Base-by-base conservation (phyloP, 805 yeast genomes). In the Lachancea fermentati region DNA sequence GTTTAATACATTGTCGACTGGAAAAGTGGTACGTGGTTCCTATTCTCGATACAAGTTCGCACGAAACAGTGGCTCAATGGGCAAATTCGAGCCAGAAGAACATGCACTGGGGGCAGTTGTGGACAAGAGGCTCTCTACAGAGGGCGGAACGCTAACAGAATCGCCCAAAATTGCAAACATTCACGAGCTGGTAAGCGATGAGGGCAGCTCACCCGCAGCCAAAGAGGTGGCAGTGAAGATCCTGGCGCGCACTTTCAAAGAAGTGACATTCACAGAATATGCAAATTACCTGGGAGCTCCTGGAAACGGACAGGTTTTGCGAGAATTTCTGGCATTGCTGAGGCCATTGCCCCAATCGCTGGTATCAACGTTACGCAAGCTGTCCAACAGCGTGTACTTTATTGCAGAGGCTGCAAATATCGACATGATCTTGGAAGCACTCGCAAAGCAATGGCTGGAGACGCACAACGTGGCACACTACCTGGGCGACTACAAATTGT, bases 361-460 rank as follows among this genome's bases (percentile, higher is more conserved):
- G 34, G 63, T 85, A 31, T 58, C 61, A 2, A 68, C 87, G 1
- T 68, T 87, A 13, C 65, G 87, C 24, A 59, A 60, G 33, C 64
- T 86, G 24, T 85, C 94, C 49, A 70, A 73, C 29, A 75, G 71
- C 48, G 55, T 86, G n/a, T 82, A 81, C 60, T 70, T 87, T 51
- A 77, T 78, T 53, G 95, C 91, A 5, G 95, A 87, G 62, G 78
- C 93, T 2, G 89, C 83, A 51, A 83, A 81, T 52, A 78, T 86
- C 38, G 93, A 85, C 60, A 71, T 85, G 36, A 73, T 86, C 22
- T 64, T 87, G 41, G 80, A 82, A 32, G 71, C 79, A 3, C 80
- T 85, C 54, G 75, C 93, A 14, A 67, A 68, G 38, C 73, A 79
- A 39, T 86, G 89, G 80, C 64, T 68, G 16, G 57, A 57, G 19